Evolutionary conservation across 2,329 filamentous ascomycete species (phyloP).

Genomic region (Aspergillus niger): DNA sequence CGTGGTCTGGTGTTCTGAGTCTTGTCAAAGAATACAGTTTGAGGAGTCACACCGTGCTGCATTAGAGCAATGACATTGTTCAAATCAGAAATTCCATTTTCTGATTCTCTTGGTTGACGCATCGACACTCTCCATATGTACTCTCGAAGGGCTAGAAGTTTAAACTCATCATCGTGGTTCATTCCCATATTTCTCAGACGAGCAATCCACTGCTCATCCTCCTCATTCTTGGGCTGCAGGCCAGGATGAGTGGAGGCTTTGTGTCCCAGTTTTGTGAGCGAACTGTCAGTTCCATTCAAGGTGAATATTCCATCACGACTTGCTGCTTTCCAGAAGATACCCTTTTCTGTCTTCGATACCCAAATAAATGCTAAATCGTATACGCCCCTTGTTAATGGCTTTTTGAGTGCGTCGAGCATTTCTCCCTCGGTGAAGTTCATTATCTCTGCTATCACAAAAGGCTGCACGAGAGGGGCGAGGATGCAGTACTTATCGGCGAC

Average conservation of each 20-base stretch:
- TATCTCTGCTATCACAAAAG: constrained; percentile 76
- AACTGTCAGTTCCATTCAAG: constrained; percentile 60
- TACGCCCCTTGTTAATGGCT: constrained; percentile 74
- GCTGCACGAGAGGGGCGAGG: constrained; percentile 74
- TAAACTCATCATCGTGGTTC: constrained; percentile 79
- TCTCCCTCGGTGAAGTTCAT: constrained; percentile 70
- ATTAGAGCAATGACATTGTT: constrained; percentile 75
- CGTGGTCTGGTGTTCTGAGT: constrained; percentile 56
- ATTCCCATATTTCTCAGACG: constrained; percentile 84
- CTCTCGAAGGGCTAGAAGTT: constrained; percentile 80
- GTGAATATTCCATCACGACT: constrained; percentile 71
- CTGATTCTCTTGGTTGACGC: constrained; percentile 62
- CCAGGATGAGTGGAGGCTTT: constrained; percentile 44
- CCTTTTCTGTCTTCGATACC: constrained; percentile 78
- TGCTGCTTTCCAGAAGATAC: constrained; percentile 82
- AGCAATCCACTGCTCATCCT: constrained; percentile 91
- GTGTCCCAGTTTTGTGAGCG: constrained; percentile 59
- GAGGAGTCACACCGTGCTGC: constrained; percentile 73
- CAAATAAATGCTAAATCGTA: constrained; percentile 85
- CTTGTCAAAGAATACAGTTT: constrained; percentile 92
- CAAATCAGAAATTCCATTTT: constrained; percentile 48
- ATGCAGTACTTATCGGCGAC: constrained; percentile 82
- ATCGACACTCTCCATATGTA: constrained; percentile 87
- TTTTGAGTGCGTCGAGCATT: constrained; percentile 79
- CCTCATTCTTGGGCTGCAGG: constrained; percentile 74